Conservation (phyloP, 2,329 filamentous ascomycete genomes). For the Fusarium algeriense region DNA sequence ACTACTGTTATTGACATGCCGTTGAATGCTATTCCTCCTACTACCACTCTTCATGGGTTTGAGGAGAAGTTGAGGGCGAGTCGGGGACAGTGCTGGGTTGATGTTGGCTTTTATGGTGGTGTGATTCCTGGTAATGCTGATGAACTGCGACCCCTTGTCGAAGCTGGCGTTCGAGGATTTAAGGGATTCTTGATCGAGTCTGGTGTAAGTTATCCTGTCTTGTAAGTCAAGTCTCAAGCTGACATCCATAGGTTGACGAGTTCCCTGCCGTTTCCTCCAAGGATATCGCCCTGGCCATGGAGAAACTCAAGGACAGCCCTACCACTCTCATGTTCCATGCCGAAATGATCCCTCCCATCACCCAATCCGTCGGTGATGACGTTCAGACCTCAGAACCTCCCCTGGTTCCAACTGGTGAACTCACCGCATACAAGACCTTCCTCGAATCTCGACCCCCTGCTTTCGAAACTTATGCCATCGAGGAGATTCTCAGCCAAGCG, state of each 20-base stretch:
- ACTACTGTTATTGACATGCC: slow-evolving; percentile 99
- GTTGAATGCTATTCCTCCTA: slow-evolving; percentile 95
- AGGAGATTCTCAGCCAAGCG: slow-evolving; percentile 85
- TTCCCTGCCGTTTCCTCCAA: slow-evolving; percentile 88
- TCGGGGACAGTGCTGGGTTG: slow-evolving; percentile 92
- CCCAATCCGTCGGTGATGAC: slow-evolving; percentile 82
- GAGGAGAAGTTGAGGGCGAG: slow-evolving; percentile 88
- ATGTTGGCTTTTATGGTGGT: slow-evolving; percentile 98
- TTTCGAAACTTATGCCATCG: slow-evolving; percentile 92
- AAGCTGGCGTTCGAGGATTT: slow-evolving; percentile 91
- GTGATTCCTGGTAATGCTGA: slow-evolving; percentile 89
- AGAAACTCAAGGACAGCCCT: slow-evolving; percentile 79
- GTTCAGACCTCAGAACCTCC: slow-evolving; percentile 78
- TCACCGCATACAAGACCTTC: slow-evolving; percentile 89
- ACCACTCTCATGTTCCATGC: slow-evolving; percentile 99
- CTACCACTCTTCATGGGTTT: slow-evolving; percentile 86
- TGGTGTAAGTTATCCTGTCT: slow-evolving; percentile 72
- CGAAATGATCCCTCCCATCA: slow-evolving; percentile 94
- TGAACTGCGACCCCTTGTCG: slow-evolving; percentile 83
- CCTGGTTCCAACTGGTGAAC: slow-evolving; percentile 75
- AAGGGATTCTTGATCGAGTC: slow-evolving; percentile 98
- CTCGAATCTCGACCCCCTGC: slow-evolving; percentile 88
- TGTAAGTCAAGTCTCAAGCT: slow-evolving; percentile 6
- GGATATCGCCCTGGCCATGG: slow-evolving; percentile 85
- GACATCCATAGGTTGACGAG: slow-evolving; percentile 79